Evolutionary conservation across 164 flowering plant genomes (phyloP).

Genomic region (Magnolia kwangsiensis): DNA sequence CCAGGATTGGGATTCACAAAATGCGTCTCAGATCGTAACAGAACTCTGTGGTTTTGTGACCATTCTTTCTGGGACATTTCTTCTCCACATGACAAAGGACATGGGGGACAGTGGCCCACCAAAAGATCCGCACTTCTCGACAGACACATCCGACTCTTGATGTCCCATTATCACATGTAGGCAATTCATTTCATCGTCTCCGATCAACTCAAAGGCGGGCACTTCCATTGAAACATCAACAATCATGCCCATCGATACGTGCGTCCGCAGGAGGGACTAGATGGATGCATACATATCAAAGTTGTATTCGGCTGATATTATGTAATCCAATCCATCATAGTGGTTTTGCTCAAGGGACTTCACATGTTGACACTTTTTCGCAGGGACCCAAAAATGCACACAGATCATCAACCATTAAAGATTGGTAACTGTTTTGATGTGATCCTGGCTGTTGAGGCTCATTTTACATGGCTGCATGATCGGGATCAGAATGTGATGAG

Average conservation of each 20-base stretch:
- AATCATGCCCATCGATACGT: neutral
- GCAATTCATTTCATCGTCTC: neutral
- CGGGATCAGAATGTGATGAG: too few relatives aligned
- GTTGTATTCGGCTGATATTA: neutral
- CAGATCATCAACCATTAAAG: neutral
- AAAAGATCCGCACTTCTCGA: neutral
- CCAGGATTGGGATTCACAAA: constrained; percentile 74
- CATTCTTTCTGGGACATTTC: constrained; percentile 67
- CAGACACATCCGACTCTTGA: neutral
- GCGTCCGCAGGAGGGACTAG: neutral
- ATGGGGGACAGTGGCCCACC: constrained; percentile 35
- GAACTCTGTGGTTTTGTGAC: constrained; percentile 72
- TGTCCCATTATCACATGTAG: neutral
- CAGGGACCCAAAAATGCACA: neutral
- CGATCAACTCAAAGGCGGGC: neutral
- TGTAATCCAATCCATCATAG: neutral
- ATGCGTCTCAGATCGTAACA: constrained; percentile 57
- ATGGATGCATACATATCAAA: neutral
- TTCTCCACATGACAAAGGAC: constrained; percentile 73
- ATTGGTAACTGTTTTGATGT: neutral
- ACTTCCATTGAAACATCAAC: neutral
- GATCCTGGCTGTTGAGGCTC: neutral
- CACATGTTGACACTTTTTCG: too few relatives aligned
- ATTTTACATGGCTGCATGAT: neutral
- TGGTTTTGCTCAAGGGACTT: neutral